phyloP scores from a whole-genome alignment of 2,329 filamentous ascomycete genomes.

The Fusarium mundagurra region DNA sequence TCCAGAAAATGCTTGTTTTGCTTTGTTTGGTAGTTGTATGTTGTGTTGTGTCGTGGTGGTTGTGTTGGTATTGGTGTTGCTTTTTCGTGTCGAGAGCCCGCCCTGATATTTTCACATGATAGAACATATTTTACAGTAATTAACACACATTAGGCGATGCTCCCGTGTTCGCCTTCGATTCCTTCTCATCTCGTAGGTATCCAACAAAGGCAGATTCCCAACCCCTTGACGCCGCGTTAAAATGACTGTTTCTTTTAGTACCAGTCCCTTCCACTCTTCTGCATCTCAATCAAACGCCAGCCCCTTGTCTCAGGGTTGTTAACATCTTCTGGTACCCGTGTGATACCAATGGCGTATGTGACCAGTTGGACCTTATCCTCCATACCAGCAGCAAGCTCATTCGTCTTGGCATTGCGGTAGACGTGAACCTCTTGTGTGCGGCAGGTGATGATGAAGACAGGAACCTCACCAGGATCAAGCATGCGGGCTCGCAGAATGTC shows the following conservation, averaged over 20 bases:
- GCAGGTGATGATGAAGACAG: conserved; percentile 97
- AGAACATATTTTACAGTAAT: conserved; percentile 48
- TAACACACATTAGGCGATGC: conserved; percentile 43
- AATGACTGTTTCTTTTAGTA: conserved; percentile 53
- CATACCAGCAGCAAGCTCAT: conserved; percentile 93
- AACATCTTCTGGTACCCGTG: conserved; percentile 91
- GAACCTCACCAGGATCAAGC: conserved; percentile 85
- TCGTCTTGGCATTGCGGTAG: conserved; percentile 90
- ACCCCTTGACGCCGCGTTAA: conserved; percentile 38
- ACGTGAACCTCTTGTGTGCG: conserved; percentile 98
- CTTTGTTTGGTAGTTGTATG: conserved; percentile 16
- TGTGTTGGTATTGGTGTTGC: conserved; percentile 16
- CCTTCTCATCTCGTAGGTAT: conserved; percentile 34
- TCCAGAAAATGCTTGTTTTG: conserved; percentile 31
- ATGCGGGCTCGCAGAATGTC: conserved; percentile 85
- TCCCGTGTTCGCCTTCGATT: conserved; percentile 5
- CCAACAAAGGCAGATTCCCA: conserved; percentile 35
- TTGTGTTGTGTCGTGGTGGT: conserved; percentile 1
- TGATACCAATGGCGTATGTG: conserved; percentile 97
- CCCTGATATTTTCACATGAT: conserved; percentile 42
- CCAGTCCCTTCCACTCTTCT: conserved; percentile 96
- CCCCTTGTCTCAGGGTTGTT: conserved; percentile 96
- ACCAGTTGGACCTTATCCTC: conserved; percentile 98
- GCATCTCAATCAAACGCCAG: conserved; percentile 97
- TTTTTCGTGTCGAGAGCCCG: conserved; percentile 37